Percentiles rank a stretch among this genome's conserved stretches.
These are phyloP conservation scores for Coemansia sp. DNA, from an alignment of 192 early-diverging fungal genomes.

Conservation along the genomic window DNA sequence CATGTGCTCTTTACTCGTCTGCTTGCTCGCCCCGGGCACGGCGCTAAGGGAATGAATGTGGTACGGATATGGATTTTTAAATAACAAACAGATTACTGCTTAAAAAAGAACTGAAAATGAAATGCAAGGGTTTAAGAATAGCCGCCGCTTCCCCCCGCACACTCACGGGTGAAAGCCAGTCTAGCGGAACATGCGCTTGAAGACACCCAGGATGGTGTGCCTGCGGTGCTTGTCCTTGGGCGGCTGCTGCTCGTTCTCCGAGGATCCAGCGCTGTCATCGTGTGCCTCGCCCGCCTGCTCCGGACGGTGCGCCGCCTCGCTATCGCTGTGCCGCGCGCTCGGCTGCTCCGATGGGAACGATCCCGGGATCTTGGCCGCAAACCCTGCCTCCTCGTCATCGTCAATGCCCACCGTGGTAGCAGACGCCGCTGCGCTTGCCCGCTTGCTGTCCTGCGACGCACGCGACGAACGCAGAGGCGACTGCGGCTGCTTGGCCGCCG, in stretches of 20 bases:
- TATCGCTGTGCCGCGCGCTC: slow-evolving; percentile 17
- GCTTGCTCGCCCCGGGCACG: no score
- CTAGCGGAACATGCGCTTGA: slow-evolving; percentile 51
- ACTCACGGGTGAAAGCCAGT: no score
- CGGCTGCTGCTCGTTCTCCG: slow-evolving; percentile 20
- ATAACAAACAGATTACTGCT: no score
- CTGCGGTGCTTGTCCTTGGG: slow-evolving; percentile 36
- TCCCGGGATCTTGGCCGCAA: slow-evolving; percentile 30
- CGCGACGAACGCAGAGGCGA: slow-evolving; percentile 36
- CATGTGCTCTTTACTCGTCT: no score
- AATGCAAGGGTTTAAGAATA: no score
- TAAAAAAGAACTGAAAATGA: no score
- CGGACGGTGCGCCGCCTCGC: slow-evolving; percentile 6
- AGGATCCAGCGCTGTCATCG: slow-evolving; percentile 17
- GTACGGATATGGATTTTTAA: no score
- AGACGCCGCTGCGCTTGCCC: slow-evolving; percentile 26
- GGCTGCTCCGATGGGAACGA: slow-evolving; percentile 26
- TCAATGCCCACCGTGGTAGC: slow-evolving; percentile 16
- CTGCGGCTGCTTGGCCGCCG: slow-evolving; percentile 8
- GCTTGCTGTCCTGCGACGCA: slow-evolving; percentile 31
- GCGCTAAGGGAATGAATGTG: no score
- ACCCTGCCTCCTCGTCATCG: slow-evolving; percentile 14
- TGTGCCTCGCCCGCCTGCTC: slow-evolving; percentile 4
- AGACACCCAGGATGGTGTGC: slow-evolving; percentile 46
- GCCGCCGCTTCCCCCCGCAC: no score